Conservation (phyloP, 2,329 filamentous ascomycete species). For the Sodiomyces alkalinus region DNA sequence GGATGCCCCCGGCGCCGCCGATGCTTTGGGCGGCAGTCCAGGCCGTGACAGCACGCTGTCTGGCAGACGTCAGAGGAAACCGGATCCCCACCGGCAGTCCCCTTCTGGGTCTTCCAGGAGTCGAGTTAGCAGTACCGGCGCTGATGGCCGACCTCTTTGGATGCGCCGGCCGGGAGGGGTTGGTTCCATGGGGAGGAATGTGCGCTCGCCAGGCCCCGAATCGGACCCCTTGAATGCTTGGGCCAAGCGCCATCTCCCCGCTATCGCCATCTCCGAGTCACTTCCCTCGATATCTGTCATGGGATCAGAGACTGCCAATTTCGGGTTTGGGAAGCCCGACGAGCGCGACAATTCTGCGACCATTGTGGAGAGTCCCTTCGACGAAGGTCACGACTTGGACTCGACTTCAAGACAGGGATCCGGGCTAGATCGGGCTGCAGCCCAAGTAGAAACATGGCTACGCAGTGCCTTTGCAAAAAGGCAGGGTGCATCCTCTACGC, state of each 20-base stretch:
- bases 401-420: conserved; percentile 30
- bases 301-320: conserved; percentile 42
- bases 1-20: conserved; percentile 20
- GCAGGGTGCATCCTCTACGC: no score
- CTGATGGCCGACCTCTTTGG: conserved; percentile 35
- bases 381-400: conserved; percentile 27
- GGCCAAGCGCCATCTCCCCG: conserved; percentile 70
- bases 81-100: conserved; percentile 13
- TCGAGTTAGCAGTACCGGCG: conserved; percentile 20
- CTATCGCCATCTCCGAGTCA: conserved; percentile 51
- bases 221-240: conserved; percentile 74
- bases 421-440: conserved; percentile 67
- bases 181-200: conserved; percentile 59
- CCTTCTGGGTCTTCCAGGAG: conserved; percentile 20
- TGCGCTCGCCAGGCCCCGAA: conserved; percentile 64
- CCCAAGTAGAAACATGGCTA: conserved; percentile 81
- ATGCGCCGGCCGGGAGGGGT: conserved; percentile 79
- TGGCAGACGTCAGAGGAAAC: no score
- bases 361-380: conserved; percentile 36
- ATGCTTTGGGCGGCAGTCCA: conserved; percentile 4
- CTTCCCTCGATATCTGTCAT: conserved; percentile 52
- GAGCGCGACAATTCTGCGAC: not conserved
- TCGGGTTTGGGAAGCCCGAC: conserved; percentile 28
- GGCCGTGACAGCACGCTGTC: conserved; percentile 20
- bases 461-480: conserved; percentile 61